phyloP scores from a whole-genome alignment of 345 rosid genomes.

The Syzygium aromaticum region DNA sequence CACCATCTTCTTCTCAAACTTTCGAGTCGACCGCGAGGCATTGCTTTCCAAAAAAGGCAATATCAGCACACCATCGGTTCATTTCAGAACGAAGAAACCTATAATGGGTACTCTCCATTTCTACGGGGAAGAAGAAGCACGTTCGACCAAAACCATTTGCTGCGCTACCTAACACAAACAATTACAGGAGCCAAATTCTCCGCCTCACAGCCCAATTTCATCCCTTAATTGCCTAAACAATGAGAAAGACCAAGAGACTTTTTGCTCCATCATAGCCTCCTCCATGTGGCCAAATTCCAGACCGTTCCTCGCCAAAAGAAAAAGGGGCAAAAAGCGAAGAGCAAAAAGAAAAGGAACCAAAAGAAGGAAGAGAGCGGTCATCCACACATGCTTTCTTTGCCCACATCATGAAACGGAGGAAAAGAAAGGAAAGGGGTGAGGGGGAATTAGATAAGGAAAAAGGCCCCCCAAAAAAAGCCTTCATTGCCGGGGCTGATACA shows the following conservation, averaged over 20 bases:
- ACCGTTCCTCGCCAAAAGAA: neutral
- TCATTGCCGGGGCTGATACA: conserved; percentile 13
- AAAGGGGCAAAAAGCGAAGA: neutral
- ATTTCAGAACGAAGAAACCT: neutral
- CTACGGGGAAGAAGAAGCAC: neutral
- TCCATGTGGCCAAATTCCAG: neutral
- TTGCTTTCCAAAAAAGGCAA: neutral
- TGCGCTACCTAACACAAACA: neutral
- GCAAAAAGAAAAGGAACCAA: neutral
- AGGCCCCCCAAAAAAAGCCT: neutral
- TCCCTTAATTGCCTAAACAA: neutral
- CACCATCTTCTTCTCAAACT: too few species aligned
- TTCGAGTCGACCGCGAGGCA: neutral
- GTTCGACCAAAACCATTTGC: neutral
- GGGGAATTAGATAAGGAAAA: neutral
- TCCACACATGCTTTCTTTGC: neutral
- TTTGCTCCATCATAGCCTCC: neutral
- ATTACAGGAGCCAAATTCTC: neutral
- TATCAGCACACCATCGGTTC: neutral
- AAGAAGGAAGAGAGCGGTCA: neutral
- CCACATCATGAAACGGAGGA: neutral
- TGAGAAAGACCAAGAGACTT: neutral
- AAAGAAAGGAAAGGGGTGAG: neutral
- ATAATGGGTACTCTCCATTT: neutral
- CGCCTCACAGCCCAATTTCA: neutral